Evolutionary conservation across 2,329 filamentous ascomycete genomes (phyloP), one percentile per base, ranked within the genome.

Genomic region (Xylariaceae sp.): DNA sequence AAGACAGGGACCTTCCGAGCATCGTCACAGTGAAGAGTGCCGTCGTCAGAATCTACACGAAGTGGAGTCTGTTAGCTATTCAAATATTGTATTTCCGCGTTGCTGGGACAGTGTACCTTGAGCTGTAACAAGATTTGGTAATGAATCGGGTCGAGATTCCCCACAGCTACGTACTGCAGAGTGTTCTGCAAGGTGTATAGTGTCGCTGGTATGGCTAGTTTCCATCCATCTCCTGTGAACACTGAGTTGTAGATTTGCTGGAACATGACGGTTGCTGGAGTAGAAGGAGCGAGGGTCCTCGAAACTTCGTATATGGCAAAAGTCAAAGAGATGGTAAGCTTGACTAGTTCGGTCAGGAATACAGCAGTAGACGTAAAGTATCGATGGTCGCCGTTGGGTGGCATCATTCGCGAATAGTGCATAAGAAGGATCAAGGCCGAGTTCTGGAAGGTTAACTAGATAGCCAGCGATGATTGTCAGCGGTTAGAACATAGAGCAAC

Each of bases 341-440:
- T 97, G 65, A 97, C 82, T 40, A 96, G 82, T 74, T 99, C 94
- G 72, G 92, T 94, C 59, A 97, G 80, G 70, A 97, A 91, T 49
- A 99, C 91, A 36, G 93, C 92, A 8, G 94, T 97, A 35, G 92
- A 97, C 32, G 93, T 87, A 64, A 94, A 91, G 73, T 97, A 97
- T 70, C 92, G 87, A 68, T 92, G 90, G 62, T 91, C 90, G 69
- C 87, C 86, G 8, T 83, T 79, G 8, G 86, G 81, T n/a, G 92
- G 89, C 92, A 97, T 97, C 56, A 95, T 86, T 61, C 92, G 85
- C 24, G 92, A 96, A 73, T 97, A 96, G 76, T 97, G 93, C 81
- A 96, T 89, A 50, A 97, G 85, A 62, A 93, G 76, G 56, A 91
- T 91, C 56, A 92, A 78, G 21, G 85, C 87, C 6, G 88, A 91